Conservation (phyloP, 2,329 filamentous ascomycete species). For the Aspergillus pseudotamarii region DNA sequence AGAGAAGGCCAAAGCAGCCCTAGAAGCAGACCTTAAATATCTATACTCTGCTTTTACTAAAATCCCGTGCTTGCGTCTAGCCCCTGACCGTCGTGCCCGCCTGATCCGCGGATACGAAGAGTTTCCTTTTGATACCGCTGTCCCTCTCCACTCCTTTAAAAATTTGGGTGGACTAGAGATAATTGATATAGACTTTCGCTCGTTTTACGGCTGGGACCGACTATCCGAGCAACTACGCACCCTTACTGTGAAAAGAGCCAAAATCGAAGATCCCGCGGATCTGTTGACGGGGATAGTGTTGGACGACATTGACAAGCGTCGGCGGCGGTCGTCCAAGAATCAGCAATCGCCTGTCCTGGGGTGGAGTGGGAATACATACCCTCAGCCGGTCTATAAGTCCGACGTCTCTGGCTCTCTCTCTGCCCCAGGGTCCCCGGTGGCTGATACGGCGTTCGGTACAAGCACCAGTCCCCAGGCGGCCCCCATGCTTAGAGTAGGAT, state of each 20-base stretch:
- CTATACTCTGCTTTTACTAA: conserved; percentile 98
- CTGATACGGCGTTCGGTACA: conserved; percentile 50
- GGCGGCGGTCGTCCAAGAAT: conserved; percentile 82
- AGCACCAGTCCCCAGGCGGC: conserved; percentile 53
- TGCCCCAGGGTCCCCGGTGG: conserved; percentile 66
- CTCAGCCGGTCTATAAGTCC: conserved; percentile 62
- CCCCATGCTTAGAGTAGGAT: conserved; percentile 60
- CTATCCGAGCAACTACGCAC: conserved; percentile 89
- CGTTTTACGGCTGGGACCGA: conserved; percentile 96
- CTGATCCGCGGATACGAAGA: conserved; percentile 94
- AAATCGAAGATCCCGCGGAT: conserved; percentile 86
- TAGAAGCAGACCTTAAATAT: conserved; percentile 89
- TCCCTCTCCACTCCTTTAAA: conserved; percentile 96
- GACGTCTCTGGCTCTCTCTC: conserved; percentile 71
- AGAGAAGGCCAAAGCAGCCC: conserved; percentile 84
- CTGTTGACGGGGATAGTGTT: conserved; percentile 90
- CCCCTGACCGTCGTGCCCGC: conserved; percentile 89
- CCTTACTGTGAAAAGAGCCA: conserved; percentile 82
- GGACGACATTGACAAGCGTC: conserved; percentile 92
- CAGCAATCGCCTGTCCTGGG: conserved; percentile 77
- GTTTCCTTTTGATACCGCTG: conserved; percentile 96
- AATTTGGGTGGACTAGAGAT: conserved; percentile 93
- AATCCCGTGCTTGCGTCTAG: conserved; percentile 85
- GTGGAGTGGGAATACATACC: conserved; percentile 61
- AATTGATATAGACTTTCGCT: conserved; percentile 91